These are phyloP conservation scores for Botrytis byssoidea DNA, from an alignment of 2,329 filamentous ascomycete species.

Conservation along the genomic window DNA sequence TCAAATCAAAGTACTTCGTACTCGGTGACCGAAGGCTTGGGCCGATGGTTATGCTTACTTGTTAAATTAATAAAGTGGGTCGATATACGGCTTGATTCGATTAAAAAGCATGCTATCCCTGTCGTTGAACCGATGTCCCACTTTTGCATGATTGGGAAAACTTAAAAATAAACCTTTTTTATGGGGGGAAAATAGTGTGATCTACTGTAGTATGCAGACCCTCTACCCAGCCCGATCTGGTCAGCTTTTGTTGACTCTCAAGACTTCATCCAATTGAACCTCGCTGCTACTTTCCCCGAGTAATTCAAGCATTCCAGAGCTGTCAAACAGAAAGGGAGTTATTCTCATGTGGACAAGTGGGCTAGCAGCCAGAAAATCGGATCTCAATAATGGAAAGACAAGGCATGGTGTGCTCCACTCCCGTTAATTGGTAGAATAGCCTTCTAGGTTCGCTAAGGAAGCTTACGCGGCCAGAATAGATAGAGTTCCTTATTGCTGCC, in stretches of 20 bases:
- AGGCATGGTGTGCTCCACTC: neutral
- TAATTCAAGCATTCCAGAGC: neutral
- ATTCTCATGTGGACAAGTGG: neutral
- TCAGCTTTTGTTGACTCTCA: too few relatives aligned
- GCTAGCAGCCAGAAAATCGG: neutral
- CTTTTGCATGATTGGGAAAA: neutral
- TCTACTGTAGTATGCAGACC: neutral
- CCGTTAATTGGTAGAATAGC: neutral
- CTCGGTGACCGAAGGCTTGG: too few relatives aligned
- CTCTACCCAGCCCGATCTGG: neutral
- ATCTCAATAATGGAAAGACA: neutral
- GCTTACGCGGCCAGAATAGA: neutral
- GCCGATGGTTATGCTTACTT: too few relatives aligned
- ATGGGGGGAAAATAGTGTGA: too few relatives aligned
- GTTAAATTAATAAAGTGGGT: too few relatives aligned
- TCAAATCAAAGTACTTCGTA: too few relatives aligned
- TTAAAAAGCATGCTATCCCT: too few relatives aligned
- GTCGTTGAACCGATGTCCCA: too few relatives aligned
- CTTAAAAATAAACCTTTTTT: neutral
- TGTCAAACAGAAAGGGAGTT: neutral
- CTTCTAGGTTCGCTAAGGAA: neutral
- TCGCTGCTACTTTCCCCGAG: neutral
- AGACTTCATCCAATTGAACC: neutral
- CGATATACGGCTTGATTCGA: too few relatives aligned
- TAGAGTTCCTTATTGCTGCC: neutral